Evolutionary conservation across 2,329 filamentous ascomycete genomes (phyloP), one percentile per base, ranked within the genome.

Genomic region (Ustilaginoidea virens): DNA sequence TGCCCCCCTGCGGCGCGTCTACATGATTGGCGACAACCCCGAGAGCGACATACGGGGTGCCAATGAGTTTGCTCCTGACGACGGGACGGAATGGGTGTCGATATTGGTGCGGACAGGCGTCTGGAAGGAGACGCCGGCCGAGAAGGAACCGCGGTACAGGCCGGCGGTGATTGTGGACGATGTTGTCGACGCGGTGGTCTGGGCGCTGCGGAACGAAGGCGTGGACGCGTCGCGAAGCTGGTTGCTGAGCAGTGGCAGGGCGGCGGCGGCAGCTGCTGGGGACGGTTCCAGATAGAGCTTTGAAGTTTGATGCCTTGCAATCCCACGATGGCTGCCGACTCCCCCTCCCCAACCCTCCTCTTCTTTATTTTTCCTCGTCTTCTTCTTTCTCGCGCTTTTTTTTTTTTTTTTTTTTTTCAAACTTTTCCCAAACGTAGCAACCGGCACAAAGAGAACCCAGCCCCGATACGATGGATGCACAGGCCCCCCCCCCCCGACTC

Each of bases 21-120:
- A 92, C 54, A 96, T 96, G 87, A 70, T 96, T 23, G 90, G 90
- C 5, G 80, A 87, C 46, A 87, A 87, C 44, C 80, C 80, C 5
- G 82, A 82, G 46, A 90, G 80, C 41, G 90, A 98, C 49, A 93
- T 98, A 39, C 62, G 71, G 5, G 90, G 90, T 5, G 86, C 82
- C 13, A 92, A 92, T 47, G 65, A 68, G 25, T 93, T 79, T 46
- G 45, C 58, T 25, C 80, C 77, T 36, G 57, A 64, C 4, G 54
- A 66, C 32, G 76, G 75, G 7, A 80, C 73, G n/a, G 60, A 73
- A 33, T 93, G 86, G 85, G 58, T 64, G 23, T 79, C 78, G 24
- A 66, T 92, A 12, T 56, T 93, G 33, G 79, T 92, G 17, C 65
- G 72, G 40, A 92, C 80, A 7, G 85, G 85, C 0, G 83, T 93